phyloP scores from a whole-genome alignment of 2,329 filamentous ascomycete genomes.

The Colletotrichum chlorophyti region DNA sequence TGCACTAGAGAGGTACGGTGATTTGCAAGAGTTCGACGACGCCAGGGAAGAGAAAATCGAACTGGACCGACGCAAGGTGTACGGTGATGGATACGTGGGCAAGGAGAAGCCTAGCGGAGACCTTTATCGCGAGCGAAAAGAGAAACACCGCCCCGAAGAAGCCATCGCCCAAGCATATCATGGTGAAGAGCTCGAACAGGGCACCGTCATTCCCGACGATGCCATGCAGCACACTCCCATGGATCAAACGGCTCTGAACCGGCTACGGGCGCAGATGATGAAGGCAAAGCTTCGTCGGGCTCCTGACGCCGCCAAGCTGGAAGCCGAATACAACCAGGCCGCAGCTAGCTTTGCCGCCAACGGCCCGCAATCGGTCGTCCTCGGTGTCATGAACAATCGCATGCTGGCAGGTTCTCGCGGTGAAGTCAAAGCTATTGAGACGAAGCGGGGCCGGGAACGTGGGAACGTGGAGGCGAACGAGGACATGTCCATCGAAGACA shows the following conservation, averaged over 20 bases:
- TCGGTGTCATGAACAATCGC: slow-evolving; percentile 88
- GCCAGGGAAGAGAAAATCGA: slow-evolving; percentile 94
- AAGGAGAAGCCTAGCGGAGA: slow-evolving; percentile 90
- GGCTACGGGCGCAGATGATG: slow-evolving; percentile 92
- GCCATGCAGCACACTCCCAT: slow-evolving; percentile 58
- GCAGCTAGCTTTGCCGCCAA: slow-evolving; percentile 64
- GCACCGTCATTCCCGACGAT: slow-evolving; percentile 63
- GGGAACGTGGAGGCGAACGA: slow-evolving; percentile 89
- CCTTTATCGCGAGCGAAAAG: slow-evolving; percentile 78
- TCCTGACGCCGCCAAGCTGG: slow-evolving; percentile 76
- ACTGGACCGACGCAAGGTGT: slow-evolving; percentile 80
- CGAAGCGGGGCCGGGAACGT: slow-evolving; percentile 82
- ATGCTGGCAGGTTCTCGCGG: slow-evolving; percentile 77
- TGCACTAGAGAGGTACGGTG: slow-evolving; percentile 82
- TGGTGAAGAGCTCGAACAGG: slow-evolving; percentile 52
- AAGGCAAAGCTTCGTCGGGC: slow-evolving; percentile 87
- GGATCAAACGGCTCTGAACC: slow-evolving; percentile 84
- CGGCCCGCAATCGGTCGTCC: slow-evolving; percentile 74
- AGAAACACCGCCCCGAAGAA: slow-evolving; percentile 54
- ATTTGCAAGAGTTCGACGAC: slow-evolving; percentile 85
- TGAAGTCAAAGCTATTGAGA: slow-evolving; percentile 81
- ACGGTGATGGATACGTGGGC: slow-evolving; percentile 83
- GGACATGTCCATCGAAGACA: slow-evolving; percentile 95
- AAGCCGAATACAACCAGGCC: slow-evolving; percentile 83
- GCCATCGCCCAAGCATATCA: slow-evolving; percentile 29